Evolutionary conservation across 1,139 yeast genomes (phyloP), one percentile per base, ranked within the genome.

Genomic region (Blastobotrys proliferans): DNA sequence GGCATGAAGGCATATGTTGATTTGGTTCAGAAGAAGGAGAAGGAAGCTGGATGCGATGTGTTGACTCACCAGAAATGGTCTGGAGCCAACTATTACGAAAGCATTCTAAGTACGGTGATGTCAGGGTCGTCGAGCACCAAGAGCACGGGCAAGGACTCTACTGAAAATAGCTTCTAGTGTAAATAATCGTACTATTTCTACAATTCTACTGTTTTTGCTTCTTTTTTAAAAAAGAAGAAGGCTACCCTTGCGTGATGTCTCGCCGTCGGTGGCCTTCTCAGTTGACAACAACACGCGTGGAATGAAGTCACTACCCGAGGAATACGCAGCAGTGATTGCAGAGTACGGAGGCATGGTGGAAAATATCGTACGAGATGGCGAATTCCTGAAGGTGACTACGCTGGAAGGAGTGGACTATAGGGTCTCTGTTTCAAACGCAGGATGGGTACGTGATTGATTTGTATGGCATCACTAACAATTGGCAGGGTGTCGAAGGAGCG

Each of bases 11-110:
- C 81, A 0, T 76, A 76, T 53, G 79, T 76, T 14, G 73, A 74
- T 17, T 53, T 69, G 34, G 74, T 76, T 3, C 81, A 76, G 57
- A 57, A 58, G 22, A 61, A 62, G 46, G 81, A 77, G 53, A 67
- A 65, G 53, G 68, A 61, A 14, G 47, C 64, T 10, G 66, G 67
- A 2, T 72, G 79, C 50, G 81, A 76, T 52, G 70, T 76, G 6
- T 61, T 76, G 50, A 76, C 79, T 6, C 81, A 76, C 52, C 81
- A 76, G 56, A 73, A 70, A 51, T 76, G 81, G 81, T 73, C 79
- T 4, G 81, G 81, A 6, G 79, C 78, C 13, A 72, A 73, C 51
- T 74, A 74, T 52, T 61, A 69, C 31, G 81, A 76, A 51, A 64
- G 70, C 13, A 60, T 76, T 27, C 62, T 74, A 46, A 63, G 64